Base-by-base conservation (phyloP, 345 rosid genomes). In the Eucalyptus microcorys region DNA sequence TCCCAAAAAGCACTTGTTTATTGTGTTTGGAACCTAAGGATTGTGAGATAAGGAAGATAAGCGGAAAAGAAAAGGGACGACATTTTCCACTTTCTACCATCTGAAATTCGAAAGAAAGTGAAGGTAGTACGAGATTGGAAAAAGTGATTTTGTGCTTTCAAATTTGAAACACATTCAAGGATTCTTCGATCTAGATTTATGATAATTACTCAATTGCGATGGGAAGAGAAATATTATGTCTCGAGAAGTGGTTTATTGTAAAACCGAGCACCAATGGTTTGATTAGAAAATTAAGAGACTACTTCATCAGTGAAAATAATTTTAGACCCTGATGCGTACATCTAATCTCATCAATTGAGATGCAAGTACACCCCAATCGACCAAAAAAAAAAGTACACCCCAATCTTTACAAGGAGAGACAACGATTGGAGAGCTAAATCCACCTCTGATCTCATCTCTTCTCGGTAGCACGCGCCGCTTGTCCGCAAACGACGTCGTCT, bases 151-250 rank as follows among this genome's bases (percentile, higher is more conserved):
- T 37, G 80, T 34, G 42, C 47, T 71, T 32, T 17, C 12, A 32
- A 68, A 68, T 68, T 68, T 17, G 26, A 34, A 68, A 68, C 14
- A 1, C 45, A 1, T 71, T 71, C 7, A 11, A 11, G 40, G 7
- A 37, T 71, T 71, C 43, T 19, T 19, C 27, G 2, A 76, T 76
- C 3, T 34, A 32, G 7, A 34, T 68, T 34, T 68, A 1, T 2
- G 11, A 68, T 68, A 32, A 34, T 68, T 34, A 34, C 1, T 37
- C 1, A 6, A 71, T 34, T 10, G 2, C 3, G 27, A 17, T 8
- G 0, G 4, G 14, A 34, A 22, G 3, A 9, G 4, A 19, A 19
- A 37, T 10, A 1, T 37, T 10, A 6, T 2, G 26, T 19, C 14
- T 71, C 4, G 2, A 9, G 1, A 32, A 32, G 16, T 68, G 8